phyloP scores from a whole-genome alignment of 2,329 filamentous ascomycete species.

The Epichloe gansuensis region DNA sequence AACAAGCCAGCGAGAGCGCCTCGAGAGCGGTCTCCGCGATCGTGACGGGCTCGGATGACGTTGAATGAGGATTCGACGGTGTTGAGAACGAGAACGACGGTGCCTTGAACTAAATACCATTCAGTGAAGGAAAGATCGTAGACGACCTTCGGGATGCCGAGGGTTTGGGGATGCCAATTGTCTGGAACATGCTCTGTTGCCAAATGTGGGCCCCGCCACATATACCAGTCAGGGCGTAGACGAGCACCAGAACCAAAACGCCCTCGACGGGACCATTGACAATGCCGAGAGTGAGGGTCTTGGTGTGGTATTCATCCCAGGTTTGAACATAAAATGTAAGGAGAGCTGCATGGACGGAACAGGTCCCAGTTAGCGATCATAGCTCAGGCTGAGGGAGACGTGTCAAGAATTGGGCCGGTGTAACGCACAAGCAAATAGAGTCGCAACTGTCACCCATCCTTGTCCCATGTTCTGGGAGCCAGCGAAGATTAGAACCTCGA shows the following conservation, averaged over 20 bases:
- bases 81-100: slow-evolving; percentile 72
- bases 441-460: slow-evolving; percentile 76
- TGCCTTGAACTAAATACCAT: slow-evolving; percentile 85
- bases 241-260: slow-evolving; percentile 66
- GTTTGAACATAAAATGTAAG: slow-evolving; percentile 98
- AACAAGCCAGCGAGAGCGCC: slow-evolving; percentile 70
- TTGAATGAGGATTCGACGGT: slow-evolving; percentile 68
- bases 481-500: slow-evolving; percentile 86
- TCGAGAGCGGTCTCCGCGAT: slow-evolving; percentile 58
- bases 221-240: slow-evolving; percentile 75
- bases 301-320: slow-evolving; percentile 98
- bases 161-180: slow-evolving; percentile 52
- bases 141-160: slow-evolving; percentile 54
- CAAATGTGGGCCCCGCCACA: slow-evolving; percentile 87
- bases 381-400: neutral
- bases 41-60: slow-evolving; percentile 69
- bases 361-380: neutral
- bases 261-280: slow-evolving; percentile 94
- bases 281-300: slow-evolving; percentile 82
- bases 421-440: slow-evolving; percentile 65
- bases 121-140: slow-evolving; percentile 80
- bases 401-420: neutral
- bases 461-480: slow-evolving; percentile 88
- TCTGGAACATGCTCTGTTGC: slow-evolving; percentile 68
- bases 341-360: slow-evolving; percentile 41